A percentile compares a stretch with the other conserved stretches of the same genome.
Conservation (phyloP, 23 red algal genomes). For the Gracilaria gracilis region DNA sequence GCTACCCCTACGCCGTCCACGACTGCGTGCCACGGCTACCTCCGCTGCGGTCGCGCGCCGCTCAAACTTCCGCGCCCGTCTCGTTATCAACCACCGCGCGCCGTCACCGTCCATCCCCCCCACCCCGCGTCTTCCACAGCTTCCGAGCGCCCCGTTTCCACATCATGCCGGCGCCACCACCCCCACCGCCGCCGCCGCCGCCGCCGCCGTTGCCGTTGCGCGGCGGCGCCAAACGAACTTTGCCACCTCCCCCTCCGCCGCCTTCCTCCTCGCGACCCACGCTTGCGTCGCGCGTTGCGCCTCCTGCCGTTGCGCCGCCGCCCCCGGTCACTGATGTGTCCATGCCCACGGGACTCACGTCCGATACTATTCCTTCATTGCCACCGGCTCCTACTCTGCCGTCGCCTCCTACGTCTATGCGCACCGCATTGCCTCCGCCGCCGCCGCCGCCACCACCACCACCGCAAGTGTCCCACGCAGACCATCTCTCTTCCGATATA, state of each 20-base stretch:
- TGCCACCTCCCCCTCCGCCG: slow-evolving; percentile 38
- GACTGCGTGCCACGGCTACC: neutral
- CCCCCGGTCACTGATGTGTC: neutral
- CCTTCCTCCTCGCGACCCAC: slow-evolving; percentile 14
- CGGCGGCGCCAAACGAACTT: neutral
- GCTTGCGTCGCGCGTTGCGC: neutral
- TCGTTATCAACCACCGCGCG: neutral
- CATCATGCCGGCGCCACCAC: slow-evolving; percentile 41
- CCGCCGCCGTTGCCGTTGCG: neutral
- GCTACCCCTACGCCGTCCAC: neutral
- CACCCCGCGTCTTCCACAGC: neutral
- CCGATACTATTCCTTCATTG: slow-evolving; percentile 3
- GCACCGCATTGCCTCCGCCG: neutral
- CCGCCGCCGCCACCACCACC: slow-evolving; percentile 23
- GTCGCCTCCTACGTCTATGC: neutral
- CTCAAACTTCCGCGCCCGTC: too few species aligned
- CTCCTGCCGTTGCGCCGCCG: slow-evolving; percentile 5
- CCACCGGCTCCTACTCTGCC: slow-evolving; percentile 14
- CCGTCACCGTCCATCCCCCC: neutral
- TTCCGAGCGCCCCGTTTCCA: neutral
- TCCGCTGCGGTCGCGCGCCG: neutral
- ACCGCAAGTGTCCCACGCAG: slow-evolving; percentile 14
- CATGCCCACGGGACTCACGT: neutral
- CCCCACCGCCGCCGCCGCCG: slow-evolving; percentile 49
- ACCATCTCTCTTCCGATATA: neutral